Evolutionary conservation across 148 eudicot genomes (phyloP), one percentile per base, ranked within the genome.

Genomic region (Fagopyrum esculentum): DNA sequence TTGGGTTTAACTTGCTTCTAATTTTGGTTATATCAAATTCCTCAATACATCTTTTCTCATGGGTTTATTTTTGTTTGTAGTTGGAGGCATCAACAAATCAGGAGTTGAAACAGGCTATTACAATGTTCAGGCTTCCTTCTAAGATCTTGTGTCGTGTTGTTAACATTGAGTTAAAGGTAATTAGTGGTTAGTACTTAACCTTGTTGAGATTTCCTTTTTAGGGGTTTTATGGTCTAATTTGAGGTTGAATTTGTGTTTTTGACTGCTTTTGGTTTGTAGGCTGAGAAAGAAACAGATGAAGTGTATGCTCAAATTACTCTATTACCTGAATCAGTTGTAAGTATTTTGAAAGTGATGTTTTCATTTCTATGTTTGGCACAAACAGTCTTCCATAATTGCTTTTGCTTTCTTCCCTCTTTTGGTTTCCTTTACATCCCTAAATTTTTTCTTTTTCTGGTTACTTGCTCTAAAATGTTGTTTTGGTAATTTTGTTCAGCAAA

Each of bases 201-300:
- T 6, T 57, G 44, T 63, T 29, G 59, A 15, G 2, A 16, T 60
- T 63, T 30, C 69, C 9, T 30, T 30, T 30, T 44, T 63, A 63
- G 69, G 69, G 45, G 29, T 63, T 63, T 22, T 4, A 63, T 30
- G 69, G 44, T 66, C 49, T 76, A 59, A 46, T 51, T 22, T 6
- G 45, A 70, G 22, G 8, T 46, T 55, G 3, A 54, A 71, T 47
- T 78, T 49, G 46, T 30, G 13, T 49, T 46, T 35, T 50, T 66
- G 8, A 57, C 64, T 57, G 64, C 64, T 19, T 57, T 57, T 57
- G 8, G 3, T 1, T 61, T 87, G 87, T 86, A 95, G 98, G 98
- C 97, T 75, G 98, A 95, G 81, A 86, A 83, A 78, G 98, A 95
- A 74, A 90, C 92, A 47, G 98, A 95, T 85, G 97, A 95, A 77